Percentiles rank a stretch among this genome's conserved stretches.
Evolutionary conservation across 2,329 filamentous ascomycete species (phyloP).

Genomic region (Claviceps africana): DNA sequence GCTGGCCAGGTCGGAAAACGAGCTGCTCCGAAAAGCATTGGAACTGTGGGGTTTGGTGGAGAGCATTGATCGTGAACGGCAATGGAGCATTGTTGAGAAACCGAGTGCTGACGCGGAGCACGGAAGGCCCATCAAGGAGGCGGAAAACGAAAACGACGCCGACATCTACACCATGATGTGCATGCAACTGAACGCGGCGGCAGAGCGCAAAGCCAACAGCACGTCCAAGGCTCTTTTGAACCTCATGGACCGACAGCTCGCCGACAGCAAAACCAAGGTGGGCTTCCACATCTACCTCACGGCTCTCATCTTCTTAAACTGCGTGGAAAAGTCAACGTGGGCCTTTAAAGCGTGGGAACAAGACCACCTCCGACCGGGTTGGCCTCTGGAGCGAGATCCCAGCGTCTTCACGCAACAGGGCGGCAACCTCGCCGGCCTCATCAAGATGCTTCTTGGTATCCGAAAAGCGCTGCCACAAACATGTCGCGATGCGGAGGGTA

Average conservation of each 20-base stretch:
- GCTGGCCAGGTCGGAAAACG: constrained; percentile 33
- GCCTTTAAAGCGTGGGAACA: constrained; percentile 56
- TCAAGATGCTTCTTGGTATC: constrained; percentile 49
- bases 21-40: constrained; percentile 41
- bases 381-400: constrained; percentile 46
- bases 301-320: constrained; percentile 48
- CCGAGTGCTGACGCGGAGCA: constrained; percentile 26
- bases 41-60: constrained; percentile 53
- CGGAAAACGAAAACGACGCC: constrained; percentile 32
- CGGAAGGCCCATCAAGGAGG: constrained; percentile 34
- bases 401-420: constrained; percentile 44
- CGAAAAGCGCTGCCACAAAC: constrained; percentile 45
- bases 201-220: constrained; percentile 47
- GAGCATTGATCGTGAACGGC: constrained; percentile 48
- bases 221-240: constrained; percentile 45
- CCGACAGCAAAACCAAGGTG: constrained; percentile 46
- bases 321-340: constrained; percentile 55
- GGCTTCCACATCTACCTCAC: constrained; percentile 49
- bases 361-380: constrained; percentile 41
- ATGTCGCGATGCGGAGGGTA: constrained; percentile 29
- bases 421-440: constrained; percentile 40
- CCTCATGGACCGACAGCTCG: constrained; percentile 45
- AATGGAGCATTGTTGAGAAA: constrained; percentile 43
- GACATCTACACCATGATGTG: constrained; percentile 48
- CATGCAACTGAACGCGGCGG: constrained; percentile 49